Percentiles rank a stretch among this genome's conserved stretches.
Conservation (phyloP, 257 asterid genomes). For the Solanum okadae region DNA sequence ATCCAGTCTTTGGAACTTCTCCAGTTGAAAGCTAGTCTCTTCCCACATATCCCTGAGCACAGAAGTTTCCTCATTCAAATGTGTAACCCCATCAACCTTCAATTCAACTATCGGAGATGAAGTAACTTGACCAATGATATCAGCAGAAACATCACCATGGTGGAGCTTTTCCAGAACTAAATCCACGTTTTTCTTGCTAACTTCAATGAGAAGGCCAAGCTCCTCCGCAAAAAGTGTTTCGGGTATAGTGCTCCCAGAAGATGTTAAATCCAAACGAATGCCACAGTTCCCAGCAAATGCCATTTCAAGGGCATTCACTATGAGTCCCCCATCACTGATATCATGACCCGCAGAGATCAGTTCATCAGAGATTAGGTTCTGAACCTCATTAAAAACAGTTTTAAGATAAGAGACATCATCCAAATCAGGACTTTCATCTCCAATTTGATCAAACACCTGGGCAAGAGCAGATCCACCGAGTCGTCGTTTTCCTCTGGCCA, state of each 20-base stretch:
- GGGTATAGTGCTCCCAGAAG: constrained; percentile 22
- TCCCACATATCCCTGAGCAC: constrained; percentile 85
- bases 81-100: constrained; percentile 47
- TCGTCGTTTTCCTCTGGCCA: constrained; percentile 77
- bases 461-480: constrained; percentile 96
- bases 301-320: constrained; percentile 82
- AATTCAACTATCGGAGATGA: constrained; percentile 40
- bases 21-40: constrained; percentile 81
- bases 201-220: constrained; percentile 77
- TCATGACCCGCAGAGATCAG: constrained; percentile 91
- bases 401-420: constrained; percentile 74
- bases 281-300: constrained; percentile 97
- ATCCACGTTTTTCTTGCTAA: constrained; percentile 36
- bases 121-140: constrained; percentile 57
- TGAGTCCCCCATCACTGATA: constrained; percentile 88
- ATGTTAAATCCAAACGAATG: constrained; percentile 38
- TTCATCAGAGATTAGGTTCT: constrained; percentile 55
- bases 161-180: constrained; percentile 36
- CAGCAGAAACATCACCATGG: constrained; percentile 37
- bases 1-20: constrained; percentile 68
- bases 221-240: constrained; percentile 80
- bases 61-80: constrained; percentile 48
- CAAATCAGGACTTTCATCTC: constrained; percentile 81
- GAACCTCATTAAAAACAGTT: constrained; percentile 67
- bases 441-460: constrained; percentile 85